Evolutionary conservation across 1,284 basidiomycete species (phyloP).

Genomic region (Ganoderma sinense): DNA sequence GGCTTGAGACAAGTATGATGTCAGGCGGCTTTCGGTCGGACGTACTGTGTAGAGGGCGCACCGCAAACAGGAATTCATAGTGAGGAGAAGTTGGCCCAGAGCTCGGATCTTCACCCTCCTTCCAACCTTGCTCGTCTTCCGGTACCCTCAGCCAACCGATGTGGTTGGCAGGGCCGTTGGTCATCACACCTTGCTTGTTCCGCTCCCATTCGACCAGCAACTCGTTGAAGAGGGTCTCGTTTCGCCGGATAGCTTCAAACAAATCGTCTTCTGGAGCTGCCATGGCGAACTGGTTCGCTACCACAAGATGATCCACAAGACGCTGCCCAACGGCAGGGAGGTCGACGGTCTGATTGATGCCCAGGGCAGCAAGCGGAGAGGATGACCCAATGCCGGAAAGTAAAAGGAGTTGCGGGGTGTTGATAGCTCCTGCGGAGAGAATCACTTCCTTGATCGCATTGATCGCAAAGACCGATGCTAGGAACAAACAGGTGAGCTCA

Average conservation of each 20-base stretch:
- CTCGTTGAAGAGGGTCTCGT: slow-evolving; percentile 30
- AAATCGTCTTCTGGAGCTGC: slow-evolving; percentile 38
- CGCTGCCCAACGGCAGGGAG: slow-evolving; percentile 30
- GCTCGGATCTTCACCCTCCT: slow-evolving; percentile 30
- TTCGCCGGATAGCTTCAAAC: slow-evolving; percentile 32
- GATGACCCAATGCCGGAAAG: slow-evolving; percentile 36
- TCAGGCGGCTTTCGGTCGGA: neutral
- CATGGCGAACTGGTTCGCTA: slow-evolving; percentile 39
- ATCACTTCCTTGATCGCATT: slow-evolving; percentile 38
- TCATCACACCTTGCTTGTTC: slow-evolving; percentile 26
- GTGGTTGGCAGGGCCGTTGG: slow-evolving; percentile 22
- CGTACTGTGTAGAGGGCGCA: neutral
- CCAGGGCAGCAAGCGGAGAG: slow-evolving; percentile 22
- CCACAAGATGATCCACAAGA: slow-evolving; percentile 42
- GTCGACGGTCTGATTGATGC: slow-evolving; percentile 30
- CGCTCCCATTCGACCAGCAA: slow-evolving; percentile 38
- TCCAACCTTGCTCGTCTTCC: slow-evolving; percentile 5
- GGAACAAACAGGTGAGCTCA: neutral
- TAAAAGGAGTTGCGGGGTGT: slow-evolving; percentile 36
- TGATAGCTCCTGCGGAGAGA: slow-evolving; percentile 35
- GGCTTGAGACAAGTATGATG: neutral
- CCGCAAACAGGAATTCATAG: slow-evolving; percentile 22
- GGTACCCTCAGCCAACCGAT: slow-evolving; percentile 34
- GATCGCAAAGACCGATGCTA: neutral
- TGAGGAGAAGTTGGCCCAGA: slow-evolving; percentile 33